phyloP scores from a whole-genome alignment of 805 yeast genomes.

The Grigorovia transvaalensis region DNA sequence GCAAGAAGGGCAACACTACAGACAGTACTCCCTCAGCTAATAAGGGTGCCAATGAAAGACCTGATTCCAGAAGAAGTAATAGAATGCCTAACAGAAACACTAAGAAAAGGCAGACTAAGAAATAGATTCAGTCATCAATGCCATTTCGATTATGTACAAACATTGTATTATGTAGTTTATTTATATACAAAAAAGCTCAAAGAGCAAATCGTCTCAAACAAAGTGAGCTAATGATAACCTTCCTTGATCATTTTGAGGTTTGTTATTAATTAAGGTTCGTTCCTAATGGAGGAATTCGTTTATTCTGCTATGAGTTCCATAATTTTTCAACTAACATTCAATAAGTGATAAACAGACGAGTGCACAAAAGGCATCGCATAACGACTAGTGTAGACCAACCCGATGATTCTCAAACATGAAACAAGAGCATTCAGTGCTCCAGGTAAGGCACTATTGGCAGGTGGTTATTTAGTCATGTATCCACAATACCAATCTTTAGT shows the following conservation, averaged over 20 bases:
- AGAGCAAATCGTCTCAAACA: no score
- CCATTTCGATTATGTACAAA: not conserved
- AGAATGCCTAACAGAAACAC: not conserved
- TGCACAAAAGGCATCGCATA: not conserved
- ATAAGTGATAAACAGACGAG: not conserved
- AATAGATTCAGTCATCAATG: not conserved
- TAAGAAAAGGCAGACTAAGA: not conserved
- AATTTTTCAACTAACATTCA: no score
- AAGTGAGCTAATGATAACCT: no score
- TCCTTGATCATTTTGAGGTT: no score
- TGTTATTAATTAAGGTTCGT: no score
- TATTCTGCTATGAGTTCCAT: no score
- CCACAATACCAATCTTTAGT: constrained; percentile 68
- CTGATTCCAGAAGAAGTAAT: not conserved
- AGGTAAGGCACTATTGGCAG: constrained; percentile 88
- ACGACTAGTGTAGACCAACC: not conserved
- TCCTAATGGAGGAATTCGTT: no score
- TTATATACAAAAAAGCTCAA: no score
- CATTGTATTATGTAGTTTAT: no score
- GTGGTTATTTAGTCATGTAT: constrained; percentile 87
- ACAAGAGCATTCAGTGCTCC: constrained; percentile 74
- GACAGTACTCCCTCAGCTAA: not conserved
- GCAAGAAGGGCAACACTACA: not conserved
- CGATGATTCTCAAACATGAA: not conserved
- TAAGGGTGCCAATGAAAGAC: not conserved